phyloP scores from a whole-genome alignment of 2,329 filamentous ascomycete genomes.

The Stagonosporopsis vannaccii region DNA sequence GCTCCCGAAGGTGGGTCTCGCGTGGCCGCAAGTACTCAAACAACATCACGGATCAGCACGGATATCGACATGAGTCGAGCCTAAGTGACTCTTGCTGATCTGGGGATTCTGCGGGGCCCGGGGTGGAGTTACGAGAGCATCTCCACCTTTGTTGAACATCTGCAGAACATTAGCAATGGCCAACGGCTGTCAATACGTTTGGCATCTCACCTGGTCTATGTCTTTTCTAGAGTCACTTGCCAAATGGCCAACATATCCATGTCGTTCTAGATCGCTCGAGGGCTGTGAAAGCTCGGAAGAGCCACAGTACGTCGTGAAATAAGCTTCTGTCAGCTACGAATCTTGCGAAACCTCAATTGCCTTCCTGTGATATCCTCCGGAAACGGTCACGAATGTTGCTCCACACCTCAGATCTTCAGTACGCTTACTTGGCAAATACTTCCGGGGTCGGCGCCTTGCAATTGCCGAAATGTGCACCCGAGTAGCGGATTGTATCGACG shows the following conservation, averaged over 20 bases:
- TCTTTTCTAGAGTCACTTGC: neutral
- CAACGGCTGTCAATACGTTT: neutral
- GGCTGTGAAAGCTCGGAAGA: neutral
- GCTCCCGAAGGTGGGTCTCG: constrained; percentile 3
- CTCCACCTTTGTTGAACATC: neutral
- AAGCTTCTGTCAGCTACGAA: neutral
- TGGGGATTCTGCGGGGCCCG: constrained; percentile 3
- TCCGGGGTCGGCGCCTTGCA: neutral
- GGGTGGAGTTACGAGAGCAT: neutral
- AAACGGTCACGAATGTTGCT: neutral
- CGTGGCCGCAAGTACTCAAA: constrained; percentile 2
- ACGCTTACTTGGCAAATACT: neutral
- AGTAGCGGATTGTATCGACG: neutral
- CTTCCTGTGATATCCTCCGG: neutral
- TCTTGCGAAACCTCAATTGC: neutral
- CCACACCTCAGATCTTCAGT: neutral
- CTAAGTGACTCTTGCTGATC: neutral
- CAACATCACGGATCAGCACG: neutral
- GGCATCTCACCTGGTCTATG: neutral
- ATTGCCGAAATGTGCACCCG: neutral
- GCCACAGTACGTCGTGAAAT: neutral
- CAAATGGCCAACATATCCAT: neutral
- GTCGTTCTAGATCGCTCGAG: neutral
- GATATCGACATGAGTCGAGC: neutral
- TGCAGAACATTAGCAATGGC: neutral